Percentiles rank a stretch among this genome's conserved stretches.
phyloP scores from a whole-genome alignment of 371 early-diverging fungal genomes.

The Mortierella sp. region DNA sequence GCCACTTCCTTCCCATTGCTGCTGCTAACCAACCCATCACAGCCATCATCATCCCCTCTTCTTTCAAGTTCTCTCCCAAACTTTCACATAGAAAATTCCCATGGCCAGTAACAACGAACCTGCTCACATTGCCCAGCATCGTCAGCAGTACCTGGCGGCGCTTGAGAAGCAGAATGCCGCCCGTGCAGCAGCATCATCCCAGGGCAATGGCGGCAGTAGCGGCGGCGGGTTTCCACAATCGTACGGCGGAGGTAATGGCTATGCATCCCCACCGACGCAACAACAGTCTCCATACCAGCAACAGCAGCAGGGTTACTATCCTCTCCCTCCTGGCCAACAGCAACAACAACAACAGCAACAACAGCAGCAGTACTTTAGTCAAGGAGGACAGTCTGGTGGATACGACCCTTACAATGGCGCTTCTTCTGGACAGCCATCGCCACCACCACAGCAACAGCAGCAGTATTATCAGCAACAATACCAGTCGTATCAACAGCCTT shows the following conservation, averaged over 20 bases:
- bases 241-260: constrained; percentile 15
- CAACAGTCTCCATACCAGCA: constrained; percentile 8
- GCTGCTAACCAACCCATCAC: too few relatives aligned
- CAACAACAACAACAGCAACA: constrained; percentile 18
- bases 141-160: constrained; percentile 45
- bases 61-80: too few relatives aligned
- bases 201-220: too few relatives aligned
- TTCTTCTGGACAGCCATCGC: too few relatives aligned
- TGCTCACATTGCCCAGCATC: constrained; percentile 48
- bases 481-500: constrained; percentile 20
- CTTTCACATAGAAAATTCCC: too few relatives aligned
- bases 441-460: constrained; percentile 34
- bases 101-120: constrained; percentile 10
- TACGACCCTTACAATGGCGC: too few relatives aligned
- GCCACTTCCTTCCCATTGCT: too few relatives aligned
- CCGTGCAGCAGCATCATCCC: constrained; percentile 11
- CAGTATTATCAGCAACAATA: constrained; percentile 10
- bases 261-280: constrained; percentile 16
- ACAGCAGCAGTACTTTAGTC: too few relatives aligned
- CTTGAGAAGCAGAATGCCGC: constrained; percentile 33
- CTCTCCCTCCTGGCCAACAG: constrained; percentile 13
- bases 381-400: too few relatives aligned
- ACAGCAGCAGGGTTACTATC: constrained; percentile 5
- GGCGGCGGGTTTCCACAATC: too few relatives aligned
- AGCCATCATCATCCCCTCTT: too few relatives aligned